Base-by-base conservation (phyloP, 2,329 filamentous ascomycete species). In the Colletotrichum falcatum region DNA sequence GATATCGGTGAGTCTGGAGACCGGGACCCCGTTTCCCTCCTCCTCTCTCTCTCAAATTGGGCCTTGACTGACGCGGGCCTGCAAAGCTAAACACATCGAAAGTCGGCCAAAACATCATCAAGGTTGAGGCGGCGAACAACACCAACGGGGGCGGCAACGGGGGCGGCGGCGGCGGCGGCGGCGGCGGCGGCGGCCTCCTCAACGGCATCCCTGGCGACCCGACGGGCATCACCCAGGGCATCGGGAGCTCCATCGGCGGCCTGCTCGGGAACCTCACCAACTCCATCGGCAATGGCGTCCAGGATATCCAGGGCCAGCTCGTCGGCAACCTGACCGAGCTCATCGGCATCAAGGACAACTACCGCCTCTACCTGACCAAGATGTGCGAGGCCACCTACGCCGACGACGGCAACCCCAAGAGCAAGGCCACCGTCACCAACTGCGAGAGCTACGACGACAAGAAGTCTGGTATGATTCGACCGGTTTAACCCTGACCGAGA, bases 291-390 rank as follows among this genome's bases (percentile, higher is more conserved):
- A 44, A 72, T 2, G 71, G 71, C 3, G 28, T 76, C 0, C 51
- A 72, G n/a, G 75, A 77, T 48, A 46, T 77, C 3, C 71, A 75
- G 54, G 74, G 75, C 20, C 49, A 72, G 28, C 64, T 77, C 7
- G 23, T 77, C n/a, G 68, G 70, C 5, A 75, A 74, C 54, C 39
- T 76, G 51, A 74, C 72, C 1, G 28, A 71, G 65, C 60, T 65
- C 2, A 35, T 77, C 28, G 74, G 74, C 9, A 30, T 77, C 42
- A 73, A 71, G 55, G 73, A 77, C 20, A 65, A 62, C 7, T 77
- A 77, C 61, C 60, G 64, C 7, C 66, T 77, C 12, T 76, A 72
- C 48, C 48, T 75, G 8, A 73, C 69, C 20, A 65, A 73, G 28
- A 71, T 73, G 39, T 77, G 75, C 70, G 74, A 76, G 55, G 75